A percentile compares a stretch with the other conserved stretches of the same genome.
phyloP scores from a whole-genome alignment of 106 monocot genomes.

The Cymbidium sinense region DNA sequence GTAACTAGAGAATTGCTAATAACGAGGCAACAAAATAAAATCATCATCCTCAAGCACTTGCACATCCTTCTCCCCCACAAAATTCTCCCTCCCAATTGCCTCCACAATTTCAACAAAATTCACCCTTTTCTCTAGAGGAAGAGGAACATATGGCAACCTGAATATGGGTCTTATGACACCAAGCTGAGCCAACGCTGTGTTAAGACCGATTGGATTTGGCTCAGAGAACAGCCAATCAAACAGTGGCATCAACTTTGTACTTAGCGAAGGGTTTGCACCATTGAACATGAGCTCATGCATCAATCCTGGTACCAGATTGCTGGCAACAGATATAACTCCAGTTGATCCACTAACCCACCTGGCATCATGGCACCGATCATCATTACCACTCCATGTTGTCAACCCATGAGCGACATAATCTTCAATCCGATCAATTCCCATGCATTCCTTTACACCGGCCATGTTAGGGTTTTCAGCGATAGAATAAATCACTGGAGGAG shows the following conservation, averaged over 20 bases:
- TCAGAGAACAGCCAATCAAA: conserved; percentile 70
- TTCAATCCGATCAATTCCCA: conserved; percentile 49
- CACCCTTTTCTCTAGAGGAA: conserved; percentile 40
- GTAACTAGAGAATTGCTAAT: conserved; percentile 12
- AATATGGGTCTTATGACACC: conserved; percentile 67
- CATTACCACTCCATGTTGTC: conserved; percentile 72
- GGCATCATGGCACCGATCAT: conserved; percentile 58
- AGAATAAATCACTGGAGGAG: conserved; percentile 47
- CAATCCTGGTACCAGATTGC: conserved; percentile 73
- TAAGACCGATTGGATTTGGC: conserved; percentile 71
- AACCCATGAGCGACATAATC: conserved; percentile 42
- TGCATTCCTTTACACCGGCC: conserved; percentile 78
- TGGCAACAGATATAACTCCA: conserved; percentile 77
- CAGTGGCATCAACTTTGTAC: conserved; percentile 50
- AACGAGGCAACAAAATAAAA: conserved; percentile 50
- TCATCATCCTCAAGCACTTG: conserved; percentile 75
- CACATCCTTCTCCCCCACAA: conserved; percentile 62
- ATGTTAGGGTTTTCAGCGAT: conserved; percentile 39
- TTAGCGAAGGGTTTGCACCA: conserved; percentile 34
- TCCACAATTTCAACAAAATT: conserved; percentile 70
- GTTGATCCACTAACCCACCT: conserved; percentile 67
- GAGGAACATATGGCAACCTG: conserved; percentile 71
- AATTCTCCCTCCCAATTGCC: conserved; percentile 61
- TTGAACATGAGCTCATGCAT: conserved; percentile 64
- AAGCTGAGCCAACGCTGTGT: conserved; percentile 81